Conservation (phyloP, 306 rosid genomes). For the Elaeagnus macrophylla region DNA sequence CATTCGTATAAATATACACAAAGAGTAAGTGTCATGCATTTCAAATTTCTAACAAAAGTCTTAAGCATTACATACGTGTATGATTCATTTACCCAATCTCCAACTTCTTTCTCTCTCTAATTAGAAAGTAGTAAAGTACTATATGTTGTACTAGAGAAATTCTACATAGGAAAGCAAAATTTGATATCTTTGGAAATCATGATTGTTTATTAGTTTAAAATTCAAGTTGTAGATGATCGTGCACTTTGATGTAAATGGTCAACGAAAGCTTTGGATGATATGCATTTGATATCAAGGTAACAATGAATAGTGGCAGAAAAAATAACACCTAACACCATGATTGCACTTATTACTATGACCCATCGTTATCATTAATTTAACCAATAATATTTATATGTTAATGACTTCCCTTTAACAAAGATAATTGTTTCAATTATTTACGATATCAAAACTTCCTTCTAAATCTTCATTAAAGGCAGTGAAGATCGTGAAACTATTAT, state of each 20-base stretch:
- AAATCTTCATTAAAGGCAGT: constrained; percentile 54
- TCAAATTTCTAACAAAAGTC: too few species aligned
- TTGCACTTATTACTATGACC: constrained; percentile 22
- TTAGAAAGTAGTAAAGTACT: too few species aligned
- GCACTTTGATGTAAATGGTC: constrained; percentile 9
- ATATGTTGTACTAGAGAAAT: too few species aligned
- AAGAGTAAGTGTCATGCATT: too few species aligned
- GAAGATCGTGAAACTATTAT: constrained; percentile 31
- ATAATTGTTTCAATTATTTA: constrained; percentile 17
- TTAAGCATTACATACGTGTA: too few species aligned
- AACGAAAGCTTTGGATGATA: constrained; percentile 19
- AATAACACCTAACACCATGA: constrained; percentile 20
- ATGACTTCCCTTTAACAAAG: constrained; percentile 13
- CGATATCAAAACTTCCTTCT: constrained; percentile 27
- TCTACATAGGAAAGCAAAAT: too few species aligned
- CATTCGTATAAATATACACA: too few species aligned
- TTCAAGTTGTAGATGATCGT: too few species aligned
- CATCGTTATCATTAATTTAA: constrained; percentile 13
- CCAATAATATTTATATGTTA: not conserved
- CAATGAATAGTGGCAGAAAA: constrained; percentile 17
- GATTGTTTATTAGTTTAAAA: too few species aligned
- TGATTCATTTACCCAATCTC: too few species aligned
- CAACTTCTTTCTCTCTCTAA: too few species aligned
- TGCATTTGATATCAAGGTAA: constrained; percentile 5
- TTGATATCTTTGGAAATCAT: too few species aligned